A percentile compares a stretch with the other conserved stretches of the same genome.
These are phyloP conservation scores for Puccinia novopanici DNA, from an alignment of 1,284 basidiomycete genomes.

Conservation along the genomic window DNA sequence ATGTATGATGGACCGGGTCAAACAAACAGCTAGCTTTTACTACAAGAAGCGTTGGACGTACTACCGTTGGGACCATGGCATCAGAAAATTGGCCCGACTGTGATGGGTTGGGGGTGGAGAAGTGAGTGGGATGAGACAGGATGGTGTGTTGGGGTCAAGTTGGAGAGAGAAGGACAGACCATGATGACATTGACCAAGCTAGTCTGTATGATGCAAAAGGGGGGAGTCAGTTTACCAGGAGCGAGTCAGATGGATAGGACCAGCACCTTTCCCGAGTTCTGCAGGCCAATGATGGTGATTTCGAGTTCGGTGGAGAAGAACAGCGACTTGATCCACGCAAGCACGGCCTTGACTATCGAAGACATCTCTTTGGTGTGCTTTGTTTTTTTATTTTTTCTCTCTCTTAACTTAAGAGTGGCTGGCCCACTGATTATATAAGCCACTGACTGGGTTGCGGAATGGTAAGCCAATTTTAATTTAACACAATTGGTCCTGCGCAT, in stretches of 20 bases:
- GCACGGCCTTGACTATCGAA: constrained; percentile 68
- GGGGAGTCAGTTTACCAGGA: not conserved
- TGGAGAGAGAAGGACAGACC: constrained; percentile 45
- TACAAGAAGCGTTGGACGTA: not conserved
- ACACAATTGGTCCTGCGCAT: no score
- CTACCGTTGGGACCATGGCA: constrained; percentile 57
- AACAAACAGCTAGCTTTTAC: not conserved
- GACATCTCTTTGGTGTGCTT: constrained; percentile 65
- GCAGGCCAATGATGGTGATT: constrained; percentile 87
- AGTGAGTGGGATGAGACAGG: not conserved
- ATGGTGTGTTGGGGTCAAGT: no score
- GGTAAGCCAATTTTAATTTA: no score
- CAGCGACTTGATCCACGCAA: constrained; percentile 65
- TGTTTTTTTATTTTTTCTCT: not conserved
- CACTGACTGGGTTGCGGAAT: no score
- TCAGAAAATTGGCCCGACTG: constrained; percentile 54
- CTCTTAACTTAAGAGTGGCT: no score
- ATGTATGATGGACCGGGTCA: not conserved
- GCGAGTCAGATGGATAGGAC: not conserved
- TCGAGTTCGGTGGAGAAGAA: constrained; percentile 90
- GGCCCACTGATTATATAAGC: no score
- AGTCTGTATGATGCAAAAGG: constrained; percentile 52
- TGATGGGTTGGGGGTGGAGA: not conserved
- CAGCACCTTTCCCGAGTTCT: constrained; percentile 63
- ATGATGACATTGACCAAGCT: constrained; percentile 57